Evolutionary conservation across 176 grass and related monocot genomes (phyloP), one percentile per base, ranked within the genome.

Genomic region (Poa annua): DNA sequence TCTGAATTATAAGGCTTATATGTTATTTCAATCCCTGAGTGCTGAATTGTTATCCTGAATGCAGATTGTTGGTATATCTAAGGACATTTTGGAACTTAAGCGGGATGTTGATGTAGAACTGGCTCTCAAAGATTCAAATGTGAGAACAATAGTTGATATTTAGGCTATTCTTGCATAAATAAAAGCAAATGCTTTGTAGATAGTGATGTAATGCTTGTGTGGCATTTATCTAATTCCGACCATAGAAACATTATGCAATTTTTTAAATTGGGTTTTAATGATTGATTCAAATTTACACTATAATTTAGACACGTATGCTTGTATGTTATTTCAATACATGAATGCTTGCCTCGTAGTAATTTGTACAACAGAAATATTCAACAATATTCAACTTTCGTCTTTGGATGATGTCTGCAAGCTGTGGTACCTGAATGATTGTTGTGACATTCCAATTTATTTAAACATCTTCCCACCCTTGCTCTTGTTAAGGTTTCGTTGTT

Each of bases 41-140:
- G 36, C 36, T 38, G 36, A 38, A 38, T 38, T 38, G 36, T 38
- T 6, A 38, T 38, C 36, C 36, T 38, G 36, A 38, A 38, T 56
- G 22, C 76, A 89, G 84, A 80, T 63, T 80, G 67, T 83, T 35
- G 51, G 87, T 7, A 44, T 85, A 76, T 35, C 85, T 19, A 88
- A 91, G 69, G 81, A 80, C 73, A 94, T 91, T 26, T 50, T 94
- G 78, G 85, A 91, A 87, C 84, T 94, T 29, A 89, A 89, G 52
- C 78, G 83, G 63, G 74, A 87, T 35, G 83, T 87, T 86, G 89
- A 89, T 75, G 71, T 61, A 47, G 81, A 91, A 81, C 68, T 94
- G 87, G 61, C 25, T 72, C 84, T 20, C 33, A 83, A 21, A 77
- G 82, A 91, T 52, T 53, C 84, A 71, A 85, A 91, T 80, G 92